Base-by-base conservation (phyloP, 306 rosid species). In the Prunus padus region DNA sequence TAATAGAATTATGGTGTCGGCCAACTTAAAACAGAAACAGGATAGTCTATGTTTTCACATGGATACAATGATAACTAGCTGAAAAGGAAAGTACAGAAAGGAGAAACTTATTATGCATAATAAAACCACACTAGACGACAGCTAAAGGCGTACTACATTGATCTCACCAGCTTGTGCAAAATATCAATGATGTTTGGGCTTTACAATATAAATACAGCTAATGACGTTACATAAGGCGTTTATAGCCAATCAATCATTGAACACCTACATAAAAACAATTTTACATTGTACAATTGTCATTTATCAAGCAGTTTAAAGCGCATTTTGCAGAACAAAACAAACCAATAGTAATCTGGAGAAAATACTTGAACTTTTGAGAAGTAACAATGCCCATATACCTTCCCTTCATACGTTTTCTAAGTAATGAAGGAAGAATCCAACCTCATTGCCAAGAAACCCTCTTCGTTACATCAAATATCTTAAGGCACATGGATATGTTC, bases 81-180 rank as follows among this genome's bases (percentile, higher is more conserved):
- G 40, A 45, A 22, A 67, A 49, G 8, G 30, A 44, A 59, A 73
- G 11, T 55, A 25, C 20, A 18, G 50, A 33, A 61, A 73, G 47
- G 3, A 44, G 54, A 59, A 73, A 12, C 4, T 23, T 23, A 72
- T 25, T 3, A 46, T 11, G 42, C 31, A 37, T 42, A n/a, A 55
- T 57, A 67, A 75, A 75, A 40, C 44, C 66, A 61, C 70, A 63
- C 8, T 33, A 31, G 63, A 50, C 40, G 25, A 74, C 63, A 50
- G n/a, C 62, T 31, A 44, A 31, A 50, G 42, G 14, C 1, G 0
- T 49, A 22, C 63, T 14, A 14, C 8, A 46, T 7, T 55, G 66
- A 15, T 46, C 65, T 55, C 42, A 28, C 37, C 56, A 40, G 63
- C 67, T 16, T 57, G 26, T 2, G 2, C 30, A 72, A 23, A 31